Base-by-base conservation (phyloP, 73 alveolate genomes). In the Blepharisma stoltei region DNA sequence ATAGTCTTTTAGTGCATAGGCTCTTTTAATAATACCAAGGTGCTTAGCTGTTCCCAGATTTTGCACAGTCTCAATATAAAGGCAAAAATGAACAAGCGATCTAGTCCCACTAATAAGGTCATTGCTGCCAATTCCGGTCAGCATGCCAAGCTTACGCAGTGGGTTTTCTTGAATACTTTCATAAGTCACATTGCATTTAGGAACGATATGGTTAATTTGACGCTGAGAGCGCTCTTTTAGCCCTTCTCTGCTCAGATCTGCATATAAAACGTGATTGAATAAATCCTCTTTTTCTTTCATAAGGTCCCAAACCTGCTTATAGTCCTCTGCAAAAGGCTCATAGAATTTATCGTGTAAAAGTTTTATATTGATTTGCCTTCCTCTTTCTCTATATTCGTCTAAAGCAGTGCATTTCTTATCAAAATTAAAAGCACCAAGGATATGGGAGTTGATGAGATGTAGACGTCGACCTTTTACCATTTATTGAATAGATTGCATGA, bases 31-130 rank as follows among this genome's bases (percentile, higher is more conserved):
- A 66, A 67, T 77, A 7, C 66, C 55, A 7, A 75, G 71, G 77
- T 92, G 98, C 55, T 83, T 86, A 32, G 89, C 95, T 20, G 98
- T 89, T 47, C 98, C 98, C 38, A 89, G 81, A 81, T 89, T 89
- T 60, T 54, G 70, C 50, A 92, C 77, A 14, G 96, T 88, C 82
- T 80, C 77, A 25, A 81, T 79, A 73, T 85, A 89, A 2, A 92
- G 71, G 11, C 84, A 81, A 68, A 79, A 84, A 54, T 90, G 97
- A 25, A 88, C 95, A 78, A 20, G 23, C 6, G 5, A 1, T 52
- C 66, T 52, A 14, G 27, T 20, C 66, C 23, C 23, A 4, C 27
- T 11, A 11, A 11, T 52, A 52, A 52, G 66, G 2, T 20, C 27
- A 52, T 14, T 52, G 66, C 66, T 14, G 4, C n/a, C 66, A 52